These are phyloP conservation scores for Xylaria sp. DNA, from an alignment of 2,329 filamentous ascomycete genomes.

Conservation along the genomic window DNA sequence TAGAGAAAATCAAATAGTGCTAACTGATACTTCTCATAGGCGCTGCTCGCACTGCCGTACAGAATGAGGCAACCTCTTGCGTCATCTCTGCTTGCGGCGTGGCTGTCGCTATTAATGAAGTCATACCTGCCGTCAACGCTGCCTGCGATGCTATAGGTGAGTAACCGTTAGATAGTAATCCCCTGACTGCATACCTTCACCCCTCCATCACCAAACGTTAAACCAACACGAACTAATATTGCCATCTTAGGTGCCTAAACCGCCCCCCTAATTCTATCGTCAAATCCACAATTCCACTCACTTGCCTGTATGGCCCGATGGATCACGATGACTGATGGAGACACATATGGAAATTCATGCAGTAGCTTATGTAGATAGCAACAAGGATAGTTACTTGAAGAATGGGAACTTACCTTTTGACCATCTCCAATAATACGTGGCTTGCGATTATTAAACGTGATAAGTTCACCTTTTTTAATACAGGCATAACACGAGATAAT, in stretches of 20 bases:
- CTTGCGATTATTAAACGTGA: not conserved
- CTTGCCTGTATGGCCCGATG: not conserved
- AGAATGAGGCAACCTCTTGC: slow-evolving; percentile 11
- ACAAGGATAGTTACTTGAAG: not conserved
- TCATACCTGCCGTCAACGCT: slow-evolving; percentile 28
- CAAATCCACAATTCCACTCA: not conserved
- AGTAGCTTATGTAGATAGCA: not conserved
- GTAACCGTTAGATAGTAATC: not conserved
- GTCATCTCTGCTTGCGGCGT: slow-evolving; percentile 28
- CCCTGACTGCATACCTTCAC: not conserved
- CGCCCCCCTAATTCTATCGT: not conserved
- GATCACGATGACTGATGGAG: not conserved
- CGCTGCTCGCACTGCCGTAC: slow-evolving; percentile 6
- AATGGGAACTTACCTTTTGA: not conserved
- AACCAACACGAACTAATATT: not conserved
- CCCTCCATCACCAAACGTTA: not conserved
- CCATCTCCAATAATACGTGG: not conserved
- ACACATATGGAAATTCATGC: not conserved
- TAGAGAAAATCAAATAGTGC: not conserved
- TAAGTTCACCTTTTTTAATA: not conserved
- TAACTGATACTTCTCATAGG: slow-evolving; percentile 18
- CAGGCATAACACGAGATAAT: not conserved
- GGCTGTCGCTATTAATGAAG: slow-evolving; percentile 9
- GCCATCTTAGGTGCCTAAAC: not conserved
- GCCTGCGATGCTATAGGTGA: slow-evolving; percentile 16